Percentiles rank a stretch among this genome's conserved stretches.
These are phyloP conservation scores for Candida glaebosa DNA, from an alignment of 805 yeast species.

Conservation along the genomic window DNA sequence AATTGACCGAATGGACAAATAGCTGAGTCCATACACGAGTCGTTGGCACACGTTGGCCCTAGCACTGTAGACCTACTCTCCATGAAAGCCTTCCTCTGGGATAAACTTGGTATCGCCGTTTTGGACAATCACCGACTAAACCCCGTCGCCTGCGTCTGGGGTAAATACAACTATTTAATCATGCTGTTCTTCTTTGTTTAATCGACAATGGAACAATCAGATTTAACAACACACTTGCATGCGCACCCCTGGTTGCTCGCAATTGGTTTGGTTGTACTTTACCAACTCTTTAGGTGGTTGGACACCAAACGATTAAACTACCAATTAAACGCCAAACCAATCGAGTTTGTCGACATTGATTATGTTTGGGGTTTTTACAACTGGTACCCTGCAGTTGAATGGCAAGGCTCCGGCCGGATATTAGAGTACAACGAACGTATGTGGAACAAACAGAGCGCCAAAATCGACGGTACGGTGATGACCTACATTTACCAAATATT, in stretches of 20 bases:
- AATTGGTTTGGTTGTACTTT: background rate
- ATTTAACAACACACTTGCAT: too few species aligned
- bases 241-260: background rate
- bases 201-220: too few species aligned
- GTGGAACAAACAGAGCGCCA: background rate
- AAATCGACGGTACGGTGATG: background rate
- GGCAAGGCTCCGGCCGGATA: background rate
- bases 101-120: too few species aligned
- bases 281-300: background rate
- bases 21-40: too few species aligned
- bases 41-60: too few species aligned
- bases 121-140: too few species aligned
- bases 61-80: too few species aligned
- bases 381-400: background rate
- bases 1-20: too few species aligned
- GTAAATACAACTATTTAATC: too few species aligned
- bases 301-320: background rate
- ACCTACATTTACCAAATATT: slow-evolving; percentile 9
- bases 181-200: too few species aligned
- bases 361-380: background rate
- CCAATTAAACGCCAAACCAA: background rate
- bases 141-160: too few species aligned
- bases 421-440: background rate
- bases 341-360: background rate
- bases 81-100: too few species aligned